Evolutionary conservation across 139 green algal genomes (phyloP).

Genomic region (Axilococcus clingmanii): DNA sequence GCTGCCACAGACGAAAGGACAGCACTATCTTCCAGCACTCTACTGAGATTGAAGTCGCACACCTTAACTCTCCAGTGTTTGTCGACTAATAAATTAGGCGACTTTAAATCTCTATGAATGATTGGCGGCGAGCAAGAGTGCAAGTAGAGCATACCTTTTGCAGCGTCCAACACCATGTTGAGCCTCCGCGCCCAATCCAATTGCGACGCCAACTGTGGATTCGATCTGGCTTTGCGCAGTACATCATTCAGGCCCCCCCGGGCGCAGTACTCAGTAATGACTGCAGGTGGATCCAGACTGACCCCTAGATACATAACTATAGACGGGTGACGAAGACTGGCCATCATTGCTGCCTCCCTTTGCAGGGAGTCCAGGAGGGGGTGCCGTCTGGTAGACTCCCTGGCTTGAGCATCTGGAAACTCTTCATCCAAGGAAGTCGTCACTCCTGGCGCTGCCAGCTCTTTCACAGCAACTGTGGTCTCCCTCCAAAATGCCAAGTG

Average conservation of each 20-base stretch:
- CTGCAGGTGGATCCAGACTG: conserved; percentile 25
- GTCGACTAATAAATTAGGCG: conserved; percentile 46
- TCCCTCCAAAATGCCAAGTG: conserved; percentile 37
- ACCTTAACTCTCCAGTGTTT: conserved; percentile 47
- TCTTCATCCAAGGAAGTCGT: no score
- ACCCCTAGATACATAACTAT: conserved; percentile 52
- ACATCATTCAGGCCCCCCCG: conserved; percentile 48
- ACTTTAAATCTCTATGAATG: conserved; percentile 55
- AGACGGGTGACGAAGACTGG: conserved; percentile 38
- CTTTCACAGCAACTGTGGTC: conserved; percentile 45
- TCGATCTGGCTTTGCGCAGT: conserved; percentile 22
- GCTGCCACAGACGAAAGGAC: conserved; percentile 43
- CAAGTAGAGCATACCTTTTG: conserved; percentile 52
- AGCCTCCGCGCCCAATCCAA: conserved; percentile 42
- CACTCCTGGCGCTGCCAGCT: conserved; percentile 18
- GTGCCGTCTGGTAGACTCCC: no score
- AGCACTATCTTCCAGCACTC: conserved; percentile 37
- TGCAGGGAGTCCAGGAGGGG: conserved; percentile 14
- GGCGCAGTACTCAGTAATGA: conserved; percentile 46
- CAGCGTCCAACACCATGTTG: conserved; percentile 45
- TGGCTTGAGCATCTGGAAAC: no score
- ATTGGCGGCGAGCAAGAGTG: conserved; percentile 37
- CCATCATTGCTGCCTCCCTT: conserved; percentile 45
- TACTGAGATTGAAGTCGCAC: conserved; percentile 49
- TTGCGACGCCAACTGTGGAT: conserved; percentile 8